Percentiles rank a stretch among this genome's conserved stretches.
These are phyloP conservation scores for Thozetella sp. DNA, from an alignment of 495 filamentous ascomycete species.

Conservation along the genomic window DNA sequence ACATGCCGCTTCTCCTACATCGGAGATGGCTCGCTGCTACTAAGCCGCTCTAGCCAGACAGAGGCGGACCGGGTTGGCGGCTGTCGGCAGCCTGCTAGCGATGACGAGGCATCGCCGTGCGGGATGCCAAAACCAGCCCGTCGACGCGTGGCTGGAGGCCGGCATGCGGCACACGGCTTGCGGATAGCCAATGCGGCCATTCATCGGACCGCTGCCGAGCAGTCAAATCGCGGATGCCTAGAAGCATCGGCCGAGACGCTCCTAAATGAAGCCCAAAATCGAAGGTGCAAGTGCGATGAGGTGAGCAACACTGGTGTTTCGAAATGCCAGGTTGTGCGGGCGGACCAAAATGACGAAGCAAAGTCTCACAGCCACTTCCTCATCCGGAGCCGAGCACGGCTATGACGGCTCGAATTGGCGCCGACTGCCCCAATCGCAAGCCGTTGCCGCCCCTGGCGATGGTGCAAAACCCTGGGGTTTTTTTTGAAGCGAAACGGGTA, in stretches of 20 bases:
- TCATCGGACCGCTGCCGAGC: background rate
- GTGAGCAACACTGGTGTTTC: too few species aligned
- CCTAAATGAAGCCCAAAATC: too few species aligned
- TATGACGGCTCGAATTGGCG: background rate
- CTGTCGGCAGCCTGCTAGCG: background rate
- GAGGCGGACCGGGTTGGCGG: background rate
- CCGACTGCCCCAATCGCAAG: background rate
- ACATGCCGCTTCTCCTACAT: background rate
- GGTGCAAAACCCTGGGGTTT: too few species aligned
- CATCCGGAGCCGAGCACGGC: background rate
- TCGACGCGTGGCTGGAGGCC: background rate
- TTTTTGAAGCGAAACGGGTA: too few species aligned
- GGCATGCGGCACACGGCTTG: background rate
- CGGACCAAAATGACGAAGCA: too few species aligned
- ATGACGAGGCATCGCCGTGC: background rate
- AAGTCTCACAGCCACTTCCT: background rate
- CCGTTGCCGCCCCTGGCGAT: background rate
- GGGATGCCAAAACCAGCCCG: background rate
- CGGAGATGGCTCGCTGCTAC: conserved; percentile 1
- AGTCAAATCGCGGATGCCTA: too few species aligned
- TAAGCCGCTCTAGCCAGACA: too few species aligned
- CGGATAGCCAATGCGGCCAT: background rate
- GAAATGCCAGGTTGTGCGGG: too few species aligned
- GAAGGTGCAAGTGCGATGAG: background rate
- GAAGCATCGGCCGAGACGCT: too few species aligned